Percentiles rank a stretch among this genome's conserved stretches.
These are phyloP conservation scores for Evansstolkia leycettana DNA, from an alignment of 495 filamentous ascomycete genomes.

Conservation along the genomic window DNA sequence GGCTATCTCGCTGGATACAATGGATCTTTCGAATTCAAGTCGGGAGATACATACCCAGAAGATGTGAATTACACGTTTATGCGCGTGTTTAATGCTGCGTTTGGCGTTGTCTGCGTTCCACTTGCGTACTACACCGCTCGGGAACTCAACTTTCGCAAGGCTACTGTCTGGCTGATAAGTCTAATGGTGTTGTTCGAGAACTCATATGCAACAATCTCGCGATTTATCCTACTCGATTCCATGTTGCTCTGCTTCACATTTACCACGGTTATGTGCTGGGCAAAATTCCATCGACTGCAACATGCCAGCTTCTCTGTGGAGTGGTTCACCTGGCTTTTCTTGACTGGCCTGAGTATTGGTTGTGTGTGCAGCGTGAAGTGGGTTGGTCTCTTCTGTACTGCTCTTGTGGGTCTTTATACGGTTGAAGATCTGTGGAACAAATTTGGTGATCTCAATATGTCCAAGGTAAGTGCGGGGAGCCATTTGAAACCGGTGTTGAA, in stretches of 20 bases:
- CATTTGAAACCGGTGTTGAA: conserved; percentile 1
- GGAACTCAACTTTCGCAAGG: conserved; percentile 73
- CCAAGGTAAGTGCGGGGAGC: conserved; percentile 41
- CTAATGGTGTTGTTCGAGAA: conserved; percentile 98
- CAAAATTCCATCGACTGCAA: conserved; percentile 82
- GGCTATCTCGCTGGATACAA: conserved; percentile 96
- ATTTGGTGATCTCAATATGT: conserved; percentile 89
- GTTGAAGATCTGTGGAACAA: conserved; percentile 97
- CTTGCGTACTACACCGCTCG: conserved; percentile 90
- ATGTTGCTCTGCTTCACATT: conserved; percentile 98
- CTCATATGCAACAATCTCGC: conserved; percentile 95
- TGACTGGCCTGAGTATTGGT: conserved; percentile 88
- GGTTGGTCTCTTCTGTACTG: conserved; percentile 90
- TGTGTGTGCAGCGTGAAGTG: conserved; percentile 98
- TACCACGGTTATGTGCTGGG: conserved; percentile 91
- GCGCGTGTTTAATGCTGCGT: conserved; percentile 93
- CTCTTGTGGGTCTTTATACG: conserved; percentile 89
- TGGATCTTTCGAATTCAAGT: conserved; percentile 99
- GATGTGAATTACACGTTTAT: conserved; percentile 98
- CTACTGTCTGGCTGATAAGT: conserved; percentile 87
- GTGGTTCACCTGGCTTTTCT: conserved; percentile 85
- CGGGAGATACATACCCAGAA: conserved; percentile 84
- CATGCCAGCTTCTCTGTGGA: conserved; percentile 70
- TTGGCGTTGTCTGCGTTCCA: conserved; percentile 85
- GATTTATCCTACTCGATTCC: conserved; percentile 94